Evolutionary conservation across 2,329 filamentous ascomycete genomes (phyloP), one percentile per base, ranked within the genome.

Genomic region (Colletotrichum sp.): DNA sequence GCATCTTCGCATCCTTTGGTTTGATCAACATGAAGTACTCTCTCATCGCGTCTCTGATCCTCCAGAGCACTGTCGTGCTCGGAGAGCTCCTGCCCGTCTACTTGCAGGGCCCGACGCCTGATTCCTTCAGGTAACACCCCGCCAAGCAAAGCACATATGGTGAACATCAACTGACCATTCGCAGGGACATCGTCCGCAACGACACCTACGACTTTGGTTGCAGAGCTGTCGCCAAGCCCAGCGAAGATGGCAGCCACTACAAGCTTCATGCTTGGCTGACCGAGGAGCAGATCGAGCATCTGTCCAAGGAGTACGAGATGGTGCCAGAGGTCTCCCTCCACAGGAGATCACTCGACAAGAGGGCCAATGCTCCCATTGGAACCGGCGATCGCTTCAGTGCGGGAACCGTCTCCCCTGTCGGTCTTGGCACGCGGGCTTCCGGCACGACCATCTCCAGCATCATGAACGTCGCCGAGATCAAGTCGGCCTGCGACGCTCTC

Each of bases 391-490:
- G 76, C 32, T 78, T 78, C 28, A 48, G 48, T 7, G 71, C 67
- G 24, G 76, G 76, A n/a, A 72, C 48, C 36, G 62, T 70, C 28
- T 75, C 75, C 1, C 84, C 84, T 5, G 72, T 78, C n/a, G 84
- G 84, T 28, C 71, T 84, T 7, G 82, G 83, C 13, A 78, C 82
- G 83, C 73, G 13, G 15, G 39, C 68, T 28, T 44, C 65, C 9
- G 55, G 72, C 5, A 71, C 55, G 34, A 81, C 81, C 34, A 84
- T 89, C 69, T 76, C 81, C 57, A 85, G 83, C 68, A 86, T 89
- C 79, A 84, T 90, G 80, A 90, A 85, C 65, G 81, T 85, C 48
- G 78, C 79, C 13, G 89, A 90, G 78, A 83, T 90, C 68, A 82
- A 83, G 60, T 86, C 86, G 3, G 88, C 84, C 2, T 81, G 89